These are phyloP conservation scores for Sporothrix brunneoviolacea DNA, from an alignment of 2,329 filamentous ascomycete genomes.

Conservation along the genomic window DNA sequence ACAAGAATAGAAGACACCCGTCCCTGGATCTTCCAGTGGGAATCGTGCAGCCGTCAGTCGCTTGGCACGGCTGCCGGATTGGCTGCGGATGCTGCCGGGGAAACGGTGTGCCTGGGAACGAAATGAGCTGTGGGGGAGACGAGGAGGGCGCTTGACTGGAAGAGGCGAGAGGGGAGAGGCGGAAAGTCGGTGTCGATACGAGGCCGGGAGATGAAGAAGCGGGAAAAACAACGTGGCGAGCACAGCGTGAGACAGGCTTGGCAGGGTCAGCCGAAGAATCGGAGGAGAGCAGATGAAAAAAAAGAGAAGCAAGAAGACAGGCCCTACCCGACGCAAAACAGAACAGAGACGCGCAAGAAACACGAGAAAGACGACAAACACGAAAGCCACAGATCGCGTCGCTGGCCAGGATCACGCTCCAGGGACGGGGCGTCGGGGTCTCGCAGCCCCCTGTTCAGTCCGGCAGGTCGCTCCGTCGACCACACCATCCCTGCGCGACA, in stretches of 20 bases:
- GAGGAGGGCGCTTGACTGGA: slow-evolving; percentile 9
- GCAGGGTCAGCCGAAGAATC: background rate
- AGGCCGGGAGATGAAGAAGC: slow-evolving; percentile 7
- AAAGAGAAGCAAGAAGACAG: background rate
- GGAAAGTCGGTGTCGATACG: slow-evolving; percentile 4
- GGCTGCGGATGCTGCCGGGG: slow-evolving; percentile 11
- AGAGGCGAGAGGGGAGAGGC: slow-evolving; percentile 1
- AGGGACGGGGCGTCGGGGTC: background rate
- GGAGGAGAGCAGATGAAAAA: background rate
- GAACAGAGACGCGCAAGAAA: slow-evolving; percentile 4
- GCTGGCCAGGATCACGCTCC: background rate
- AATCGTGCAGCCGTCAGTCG: background rate
- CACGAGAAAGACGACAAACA: background rate
- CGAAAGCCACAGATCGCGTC: background rate
- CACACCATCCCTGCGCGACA: too few species aligned
- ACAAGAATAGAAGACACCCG: too few species aligned
- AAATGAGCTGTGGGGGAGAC: slow-evolving; percentile 16
- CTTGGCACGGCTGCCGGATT: slow-evolving; percentile 2
- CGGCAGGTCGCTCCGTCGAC: slow-evolving; percentile 3
- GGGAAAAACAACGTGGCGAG: slow-evolving; percentile 4
- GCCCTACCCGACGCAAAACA: too few species aligned
- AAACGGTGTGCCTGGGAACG: slow-evolving; percentile 8
- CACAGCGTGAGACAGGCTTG: slow-evolving; percentile 7
- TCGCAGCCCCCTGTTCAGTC: too few species aligned
- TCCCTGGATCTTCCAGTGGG: too few species aligned